Evolutionary conservation across 2,329 filamentous ascomycete genomes (phyloP).

Genomic region (Penicillium sp.): DNA sequence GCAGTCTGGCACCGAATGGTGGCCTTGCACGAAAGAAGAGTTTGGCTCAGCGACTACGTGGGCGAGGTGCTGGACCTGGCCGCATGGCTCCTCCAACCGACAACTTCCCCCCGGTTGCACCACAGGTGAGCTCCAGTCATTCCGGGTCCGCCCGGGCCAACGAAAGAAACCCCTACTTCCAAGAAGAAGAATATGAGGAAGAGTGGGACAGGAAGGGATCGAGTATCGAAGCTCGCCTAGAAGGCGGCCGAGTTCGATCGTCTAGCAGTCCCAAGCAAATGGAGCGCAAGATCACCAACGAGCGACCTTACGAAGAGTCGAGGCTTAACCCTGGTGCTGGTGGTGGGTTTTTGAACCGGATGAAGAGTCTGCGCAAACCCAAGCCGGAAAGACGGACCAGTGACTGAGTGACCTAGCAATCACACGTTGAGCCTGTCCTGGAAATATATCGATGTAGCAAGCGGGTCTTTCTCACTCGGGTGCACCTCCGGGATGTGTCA

Average conservation of each 20-base stretch:
- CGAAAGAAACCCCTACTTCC: constrained; percentile 76
- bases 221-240: constrained; percentile 49
- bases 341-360: constrained; percentile 70
- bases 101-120: constrained; percentile 23
- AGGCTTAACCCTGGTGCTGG: constrained; percentile 49
- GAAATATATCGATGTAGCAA: neutral
- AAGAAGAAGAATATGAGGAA: constrained; percentile 73
- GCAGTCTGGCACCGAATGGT: constrained; percentile 49
- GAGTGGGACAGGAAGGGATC: constrained; percentile 64
- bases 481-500: neutral
- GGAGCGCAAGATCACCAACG: constrained; percentile 65
- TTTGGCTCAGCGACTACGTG: constrained; percentile 83
- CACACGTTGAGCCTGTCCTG: neutral
- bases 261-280: constrained; percentile 62
- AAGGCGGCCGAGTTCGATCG: constrained; percentile 42
- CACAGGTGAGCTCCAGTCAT: constrained; percentile 29
- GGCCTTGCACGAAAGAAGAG: constrained; percentile 90
- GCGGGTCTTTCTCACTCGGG: neutral
- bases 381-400: constrained; percentile 42
- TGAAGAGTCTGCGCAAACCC: constrained; percentile 71
- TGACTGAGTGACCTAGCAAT: constrained; percentile 16
- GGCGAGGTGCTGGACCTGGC: constrained; percentile 58
- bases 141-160: constrained; percentile 37
- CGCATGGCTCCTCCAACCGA: constrained; percentile 58
- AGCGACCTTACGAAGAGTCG: constrained; percentile 45